These are phyloP conservation scores for Geosmithia putterillii DNA, from an alignment of 2,329 filamentous ascomycete species.

Conservation along the genomic window DNA sequence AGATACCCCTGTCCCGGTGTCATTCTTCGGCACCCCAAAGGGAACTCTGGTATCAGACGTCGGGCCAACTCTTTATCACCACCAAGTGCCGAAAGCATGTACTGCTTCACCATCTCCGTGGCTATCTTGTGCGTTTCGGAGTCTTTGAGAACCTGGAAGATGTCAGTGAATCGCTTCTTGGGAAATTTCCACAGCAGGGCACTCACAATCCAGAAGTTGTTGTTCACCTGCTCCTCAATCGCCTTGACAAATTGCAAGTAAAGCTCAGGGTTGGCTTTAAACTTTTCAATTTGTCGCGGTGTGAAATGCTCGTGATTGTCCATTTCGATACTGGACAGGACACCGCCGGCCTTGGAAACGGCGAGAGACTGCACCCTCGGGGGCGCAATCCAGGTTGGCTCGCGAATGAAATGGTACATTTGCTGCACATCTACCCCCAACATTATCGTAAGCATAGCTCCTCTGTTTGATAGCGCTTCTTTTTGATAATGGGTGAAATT, in stretches of 20 bases:
- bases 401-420: conserved; percentile 26
- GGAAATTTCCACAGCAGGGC: conserved; percentile 18
- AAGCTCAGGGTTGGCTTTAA: conserved; percentile 30
- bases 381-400: conserved; percentile 28
- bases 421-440: conserved; percentile 24
- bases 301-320: conserved; percentile 10
- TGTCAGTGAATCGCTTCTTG: conserved; percentile 12
- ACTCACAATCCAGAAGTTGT: not conserved
- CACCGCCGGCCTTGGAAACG: conserved; percentile 18
- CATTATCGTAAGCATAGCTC: too few species aligned
- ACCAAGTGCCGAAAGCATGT: too few species aligned
- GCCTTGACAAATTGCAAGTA: conserved; percentile 18
- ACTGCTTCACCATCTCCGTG: too few species aligned
- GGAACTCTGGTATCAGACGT: too few species aligned
- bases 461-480: not conserved
- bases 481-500: not conserved
- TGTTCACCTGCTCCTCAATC: not conserved
- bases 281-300: conserved; percentile 29
- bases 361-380: conserved; percentile 18
- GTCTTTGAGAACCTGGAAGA: conserved; percentile 1
- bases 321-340: conserved; percentile 10
- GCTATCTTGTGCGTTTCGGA: not conserved
- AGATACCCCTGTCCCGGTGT: too few species aligned
- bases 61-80: too few species aligned
- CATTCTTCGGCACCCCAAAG: too few species aligned